Conservation (phyloP, 208 protist species). For the Tritrichomonas foetus region DNA sequence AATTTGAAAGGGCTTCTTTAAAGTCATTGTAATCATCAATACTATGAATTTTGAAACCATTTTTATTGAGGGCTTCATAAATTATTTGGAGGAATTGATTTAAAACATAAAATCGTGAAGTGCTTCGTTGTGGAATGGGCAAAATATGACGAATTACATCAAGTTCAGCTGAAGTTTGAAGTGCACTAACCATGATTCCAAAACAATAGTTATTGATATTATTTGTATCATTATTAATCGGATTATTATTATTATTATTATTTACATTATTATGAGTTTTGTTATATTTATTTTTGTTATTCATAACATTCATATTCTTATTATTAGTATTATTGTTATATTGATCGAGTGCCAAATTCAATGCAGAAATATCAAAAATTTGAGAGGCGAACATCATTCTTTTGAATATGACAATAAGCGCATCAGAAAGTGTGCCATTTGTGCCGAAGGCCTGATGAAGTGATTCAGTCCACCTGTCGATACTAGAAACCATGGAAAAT, state of each 20-base stretch:
- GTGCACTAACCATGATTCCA: background rate
- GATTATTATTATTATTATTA: background rate
- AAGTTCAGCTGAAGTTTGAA: background rate
- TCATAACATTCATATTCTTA: background rate
- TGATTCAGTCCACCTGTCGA: no score
- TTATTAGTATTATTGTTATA: background rate
- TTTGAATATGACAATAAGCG: background rate
- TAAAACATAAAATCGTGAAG: background rate
- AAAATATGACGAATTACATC: background rate
- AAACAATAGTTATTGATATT: background rate
- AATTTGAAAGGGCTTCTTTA: background rate
- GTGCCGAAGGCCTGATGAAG: background rate
- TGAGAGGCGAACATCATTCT: background rate
- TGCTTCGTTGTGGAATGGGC: background rate
- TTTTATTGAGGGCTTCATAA: background rate
- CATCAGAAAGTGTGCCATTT: background rate
- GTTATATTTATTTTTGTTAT: no score
- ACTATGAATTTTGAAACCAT: background rate
- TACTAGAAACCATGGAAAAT: background rate
- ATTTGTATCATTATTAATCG: background rate
- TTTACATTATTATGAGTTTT: no score
- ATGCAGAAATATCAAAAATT: background rate
- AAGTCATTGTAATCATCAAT: background rate
- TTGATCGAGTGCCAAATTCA: background rate
- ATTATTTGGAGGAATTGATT: background rate